Evolutionary conservation across 2,329 filamentous ascomycete genomes (phyloP), one percentile per base, ranked within the genome.

Genomic region (Pseudogymnoascus sp.): DNA sequence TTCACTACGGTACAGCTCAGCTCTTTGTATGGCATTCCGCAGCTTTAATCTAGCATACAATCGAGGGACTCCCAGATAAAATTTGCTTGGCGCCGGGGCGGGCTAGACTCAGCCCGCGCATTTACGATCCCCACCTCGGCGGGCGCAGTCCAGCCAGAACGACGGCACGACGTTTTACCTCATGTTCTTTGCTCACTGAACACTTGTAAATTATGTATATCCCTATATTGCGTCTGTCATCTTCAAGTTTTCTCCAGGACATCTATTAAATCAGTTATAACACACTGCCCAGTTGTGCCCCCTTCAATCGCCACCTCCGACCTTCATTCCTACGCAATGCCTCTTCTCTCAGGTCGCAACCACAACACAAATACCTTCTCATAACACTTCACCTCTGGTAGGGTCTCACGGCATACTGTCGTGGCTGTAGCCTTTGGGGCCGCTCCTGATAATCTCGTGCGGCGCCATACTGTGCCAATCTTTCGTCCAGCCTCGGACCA

Each of bases 81-180:
- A n/a, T n/a, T n/a, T 29, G 37, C 50, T 56, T 56, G 50, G 50
- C 50, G 21, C 50, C 29, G 50, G 29, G 47, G 19, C 29, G 47
- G 47, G 29, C 50, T 21, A 56, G 50, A 33, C 50, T 33, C 50
- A 56, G 16, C 50, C 50, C 16, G 24, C 24, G 14, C 13, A 47
- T 47, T 53, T 53, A 29, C 50, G 50, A 19, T 56, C 50, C 47
- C 47, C 47, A 53, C 47, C 47, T 53, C 47, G n/a, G 26, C 40
- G 33, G 29, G 29, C 50, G 50, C 50, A 56, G 7, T 56, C 50
- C 29, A 56, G 10, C 50, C 50, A 56, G 16, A 29, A 56, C 29
- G 29, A 56, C 50, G 26, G 29, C 26, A 56, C 50, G 33, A 29
- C 21, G 16, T 10, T 33, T 56, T 56, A 19, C 6, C 50, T 11